Base-by-base conservation (phyloP, 75 land plant species). In the Cunninghamia lanceolata region DNA sequence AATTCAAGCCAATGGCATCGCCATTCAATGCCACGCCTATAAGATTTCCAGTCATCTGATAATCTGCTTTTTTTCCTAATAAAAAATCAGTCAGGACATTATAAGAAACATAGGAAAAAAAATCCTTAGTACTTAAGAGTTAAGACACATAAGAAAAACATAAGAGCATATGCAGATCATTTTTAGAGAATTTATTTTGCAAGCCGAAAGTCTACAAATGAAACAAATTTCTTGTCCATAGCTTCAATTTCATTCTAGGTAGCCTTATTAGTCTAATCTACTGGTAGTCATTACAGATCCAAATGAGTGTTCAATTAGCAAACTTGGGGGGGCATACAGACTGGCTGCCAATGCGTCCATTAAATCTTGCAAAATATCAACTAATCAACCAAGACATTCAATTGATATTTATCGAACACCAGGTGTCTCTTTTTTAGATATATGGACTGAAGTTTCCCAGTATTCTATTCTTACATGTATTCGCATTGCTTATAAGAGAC, bases 1-100 rank as follows among this genome's bases (percentile, higher is more conserved):
- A 91, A 74, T 70, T 90, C 92, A 76, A 91, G 83, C 92, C 91
- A 91, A 19, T 85, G 87, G 76, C 89, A 91, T 54, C 92, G 88
- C 92, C 92, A 91, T 83, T 90, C 92, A 50, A 90, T 91, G 25
- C 89, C 92, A 38, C 85, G 85, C 53, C 92, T 87, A 53, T 77
- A 91, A 16, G 47, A 35, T 85, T 90, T 91, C 92, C 91, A 91
- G 56, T 89, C 92, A 35, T 82, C 71, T 83, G 90, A 85, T 54
- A 91, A 78, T 56, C 87, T 82, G 46, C 83, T 91, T 85, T 82
- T 91, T 42, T 77, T 75, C 84, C 91, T 91, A 88, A n/a, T 34
- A 83, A 87, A n/a, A 63, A 86, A 38, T 40, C 45, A 84, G 39
- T n/a, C 47, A n/a, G 14, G 14, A 82, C 9, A 39, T 25, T 71